Base-by-base conservation (phyloP, 805 yeast species). In the Hanseniaspora guilliermondii region DNA sequence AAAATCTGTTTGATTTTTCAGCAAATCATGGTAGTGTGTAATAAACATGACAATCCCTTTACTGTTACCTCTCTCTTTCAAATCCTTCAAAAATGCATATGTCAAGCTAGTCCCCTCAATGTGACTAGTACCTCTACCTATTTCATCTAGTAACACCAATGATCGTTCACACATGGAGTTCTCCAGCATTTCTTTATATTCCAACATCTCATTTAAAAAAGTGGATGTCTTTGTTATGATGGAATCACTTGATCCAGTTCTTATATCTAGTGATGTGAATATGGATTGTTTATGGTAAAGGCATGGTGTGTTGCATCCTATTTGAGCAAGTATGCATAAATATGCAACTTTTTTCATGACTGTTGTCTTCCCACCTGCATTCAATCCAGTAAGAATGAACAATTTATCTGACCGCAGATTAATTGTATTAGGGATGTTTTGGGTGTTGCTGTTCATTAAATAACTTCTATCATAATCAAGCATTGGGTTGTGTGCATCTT, bases 201-300 rank as follows among this genome's bases (percentile, higher is more conserved):
- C 98, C 52, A 87, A 73, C 97, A 93, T 88, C 67, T 93, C 99
- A 27, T 95, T 86, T 86, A 86, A 85, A 63, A 89, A 88, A 0
- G 96, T 88, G 0, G 95, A 85, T 60, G 85, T 79, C 2, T 93
- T 91, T 22, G 72, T 72, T 49, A 87, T 60, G 45, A 88, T 71
- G 61, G 87, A 79, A 67, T 88, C 97, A 38, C 78, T 75, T 0
- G 96, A 93, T 0, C 96, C 95, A 80, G 87, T 83, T 47, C 93
- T 68, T 1, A 80, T 76, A 52, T 65, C 70, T 0, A 78, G 65
- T 17, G 73, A 75, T 62, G 82, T 88, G 60, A 87, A 80, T 1
- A 87, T 68, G 1, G 95, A 85, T 33, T 86, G 59, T 5, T 69
- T 67, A 1, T 85, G 85, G 1, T 62, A 58, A 2, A 72, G 69